Evolutionary conservation across 257 asterid genomes (phyloP).

Genomic region (Solanum pinnatisectum): DNA sequence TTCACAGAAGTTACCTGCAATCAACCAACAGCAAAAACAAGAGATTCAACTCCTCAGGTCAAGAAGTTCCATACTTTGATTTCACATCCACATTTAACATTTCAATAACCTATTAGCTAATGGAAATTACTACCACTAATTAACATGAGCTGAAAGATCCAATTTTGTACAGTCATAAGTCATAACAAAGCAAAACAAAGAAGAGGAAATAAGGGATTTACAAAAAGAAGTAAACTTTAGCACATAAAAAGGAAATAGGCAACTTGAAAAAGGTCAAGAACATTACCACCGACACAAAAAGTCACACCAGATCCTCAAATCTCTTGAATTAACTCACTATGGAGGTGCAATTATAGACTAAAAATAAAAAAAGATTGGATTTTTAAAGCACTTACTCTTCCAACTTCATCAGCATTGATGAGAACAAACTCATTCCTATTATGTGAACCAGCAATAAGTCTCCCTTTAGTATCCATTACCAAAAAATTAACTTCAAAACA

Average conservation of each 20-base stretch:
- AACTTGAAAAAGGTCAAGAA: conserved; percentile 9
- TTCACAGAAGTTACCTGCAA: conserved; percentile 55
- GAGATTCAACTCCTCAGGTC: conserved; percentile 2
- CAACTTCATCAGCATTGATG: conserved; percentile 98
- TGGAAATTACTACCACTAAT: conserved; percentile 12
- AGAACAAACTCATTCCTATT: conserved; percentile 93
- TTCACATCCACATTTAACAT: neutral
- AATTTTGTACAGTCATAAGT: conserved; percentile 15
- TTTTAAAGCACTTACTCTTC: conserved; percentile 46
- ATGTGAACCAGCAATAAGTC: conserved; percentile 97
- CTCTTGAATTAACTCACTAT: neutral
- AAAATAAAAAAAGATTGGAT: conserved; percentile 1
- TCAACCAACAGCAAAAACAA: neutral
- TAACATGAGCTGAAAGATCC: conserved; percentile 10
- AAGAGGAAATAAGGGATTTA: neutral
- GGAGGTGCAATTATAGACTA: neutral
- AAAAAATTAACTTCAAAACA: neutral
- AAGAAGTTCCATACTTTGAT: conserved; percentile 1
- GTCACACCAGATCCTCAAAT: neutral
- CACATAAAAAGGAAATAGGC: neutral
- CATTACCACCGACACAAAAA: neutral
- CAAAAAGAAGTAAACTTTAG: neutral
- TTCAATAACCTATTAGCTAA: neutral
- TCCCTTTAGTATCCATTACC: conserved; percentile 83
- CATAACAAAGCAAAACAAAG: neutral